Evolutionary conservation across 345 rosid genomes (phyloP).

Genomic region (Clarkia xantiana): DNA sequence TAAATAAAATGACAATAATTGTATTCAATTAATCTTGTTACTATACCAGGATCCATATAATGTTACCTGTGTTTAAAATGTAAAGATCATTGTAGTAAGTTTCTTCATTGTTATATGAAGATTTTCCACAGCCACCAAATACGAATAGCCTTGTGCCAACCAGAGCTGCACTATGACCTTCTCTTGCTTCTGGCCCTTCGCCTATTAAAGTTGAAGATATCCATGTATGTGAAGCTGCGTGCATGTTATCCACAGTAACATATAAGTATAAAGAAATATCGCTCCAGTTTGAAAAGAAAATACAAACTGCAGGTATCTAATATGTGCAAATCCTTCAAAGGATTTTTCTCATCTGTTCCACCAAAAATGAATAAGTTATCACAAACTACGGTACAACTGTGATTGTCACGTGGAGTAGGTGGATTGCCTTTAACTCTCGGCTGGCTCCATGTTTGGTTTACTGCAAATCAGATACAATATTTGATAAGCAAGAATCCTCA

Average conservation of each 20-base stretch:
- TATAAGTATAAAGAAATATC: neutral
- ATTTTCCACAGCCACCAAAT: slow-evolving; percentile 94
- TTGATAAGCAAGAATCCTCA: too few species aligned
- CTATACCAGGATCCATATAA: too few species aligned
- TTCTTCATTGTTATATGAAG: slow-evolving; percentile 39
- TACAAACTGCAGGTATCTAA: slow-evolving; percentile 44
- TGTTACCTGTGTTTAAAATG: slow-evolving; percentile 88
- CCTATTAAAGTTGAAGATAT: slow-evolving; percentile 76
- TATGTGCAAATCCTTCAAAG: slow-evolving; percentile 71
- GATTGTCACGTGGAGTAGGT: slow-evolving; percentile 87
- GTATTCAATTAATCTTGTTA: too few species aligned
- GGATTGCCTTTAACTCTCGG: slow-evolving; percentile 57
- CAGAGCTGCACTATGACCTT: slow-evolving; percentile 86
- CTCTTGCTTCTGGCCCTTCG: slow-evolving; percentile 86
- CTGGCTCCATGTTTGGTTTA: slow-evolving; percentile 68
- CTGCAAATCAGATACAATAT: slow-evolving; percentile 40
- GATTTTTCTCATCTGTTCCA: slow-evolving; percentile 78
- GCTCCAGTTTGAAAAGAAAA: neutral
- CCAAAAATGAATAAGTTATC: slow-evolving; percentile 75
- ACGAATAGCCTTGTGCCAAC: slow-evolving; percentile 78
- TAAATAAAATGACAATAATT: too few species aligned
- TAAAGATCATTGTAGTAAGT: slow-evolving; percentile 78
- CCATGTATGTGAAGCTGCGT: slow-evolving; percentile 80
- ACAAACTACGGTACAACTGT: slow-evolving; percentile 66
- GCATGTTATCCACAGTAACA: neutral